These are phyloP conservation scores for Trichoderma breve DNA, from an alignment of 2,329 filamentous ascomycete species.

Conservation along the genomic window DNA sequence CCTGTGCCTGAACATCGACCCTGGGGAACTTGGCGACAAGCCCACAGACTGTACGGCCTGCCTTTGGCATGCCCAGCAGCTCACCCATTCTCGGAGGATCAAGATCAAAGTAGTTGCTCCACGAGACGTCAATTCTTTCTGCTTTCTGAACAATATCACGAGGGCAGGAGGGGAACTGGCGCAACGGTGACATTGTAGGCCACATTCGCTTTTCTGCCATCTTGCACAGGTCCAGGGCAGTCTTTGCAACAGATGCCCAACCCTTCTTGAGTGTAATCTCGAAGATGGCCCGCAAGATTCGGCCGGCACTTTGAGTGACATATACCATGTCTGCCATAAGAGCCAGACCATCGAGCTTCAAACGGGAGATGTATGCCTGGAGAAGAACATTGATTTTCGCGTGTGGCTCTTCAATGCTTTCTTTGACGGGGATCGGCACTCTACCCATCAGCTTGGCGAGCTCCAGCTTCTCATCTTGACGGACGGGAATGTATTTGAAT, in stretches of 20 bases:
- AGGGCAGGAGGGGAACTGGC: slow-evolving; percentile 82
- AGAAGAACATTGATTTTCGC: slow-evolving; percentile 98
- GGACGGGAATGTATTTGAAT: slow-evolving; percentile 98
- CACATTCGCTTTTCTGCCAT: slow-evolving; percentile 99
- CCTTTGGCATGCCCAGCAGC: slow-evolving; percentile 84
- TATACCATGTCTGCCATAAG: slow-evolving; percentile 99
- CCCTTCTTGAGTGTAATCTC: slow-evolving; percentile 97
- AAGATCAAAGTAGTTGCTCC: slow-evolving; percentile 91
- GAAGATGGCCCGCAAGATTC: slow-evolving; percentile 92
- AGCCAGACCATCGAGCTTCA: slow-evolving; percentile 90
- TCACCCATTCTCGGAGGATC: slow-evolving; percentile 97
- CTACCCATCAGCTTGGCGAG: slow-evolving; percentile 84
- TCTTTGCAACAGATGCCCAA: slow-evolving; percentile 90
- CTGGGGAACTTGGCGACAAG: slow-evolving; percentile 91
- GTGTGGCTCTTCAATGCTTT: slow-evolving; percentile 93
- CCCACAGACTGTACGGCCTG: slow-evolving; percentile 79
- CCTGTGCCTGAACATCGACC: slow-evolving; percentile 87
- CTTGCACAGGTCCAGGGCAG: slow-evolving; percentile 91
- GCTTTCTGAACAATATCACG: slow-evolving; percentile 87
- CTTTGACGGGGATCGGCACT: slow-evolving; percentile 95
- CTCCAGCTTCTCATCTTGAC: slow-evolving; percentile 96
- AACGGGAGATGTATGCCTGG: slow-evolving; percentile 92
- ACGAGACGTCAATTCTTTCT: slow-evolving; percentile 91
- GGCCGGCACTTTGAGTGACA: slow-evolving; percentile 94
- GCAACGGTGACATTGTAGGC: slow-evolving; percentile 95